Conservation (phyloP, 805 yeast genomes). For the Lipomyces starkeyi region DNA sequence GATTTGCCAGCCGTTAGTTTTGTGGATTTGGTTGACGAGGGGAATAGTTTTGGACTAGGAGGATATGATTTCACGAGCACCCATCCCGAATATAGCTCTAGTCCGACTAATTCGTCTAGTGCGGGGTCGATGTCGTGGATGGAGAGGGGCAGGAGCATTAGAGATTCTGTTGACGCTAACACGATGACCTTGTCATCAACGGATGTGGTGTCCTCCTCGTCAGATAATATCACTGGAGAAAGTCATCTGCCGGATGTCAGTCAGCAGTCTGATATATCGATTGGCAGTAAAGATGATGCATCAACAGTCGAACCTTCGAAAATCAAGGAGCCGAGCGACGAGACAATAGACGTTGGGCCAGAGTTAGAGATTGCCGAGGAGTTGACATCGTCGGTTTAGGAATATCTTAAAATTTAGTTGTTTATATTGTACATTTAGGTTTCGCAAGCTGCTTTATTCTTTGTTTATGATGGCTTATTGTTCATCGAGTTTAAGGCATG, state of each 20-base stretch:
- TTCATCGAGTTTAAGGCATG: neutral
- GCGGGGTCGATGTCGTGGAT: conserved; percentile 26
- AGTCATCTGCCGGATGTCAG: neutral
- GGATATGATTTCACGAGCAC: conserved; percentile 16
- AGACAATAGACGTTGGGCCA: neutral
- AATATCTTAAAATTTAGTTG: no score
- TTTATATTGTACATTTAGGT: neutral
- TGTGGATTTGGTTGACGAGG: conserved; percentile 35
- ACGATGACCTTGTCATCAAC: neutral
- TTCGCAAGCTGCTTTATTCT: neutral
- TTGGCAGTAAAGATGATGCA: neutral
- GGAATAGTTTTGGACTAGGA: conserved; percentile 34
- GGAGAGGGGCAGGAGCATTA: conserved; percentile 13
- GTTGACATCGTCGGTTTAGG: neutral
- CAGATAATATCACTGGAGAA: neutral
- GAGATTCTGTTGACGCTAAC: neutral
- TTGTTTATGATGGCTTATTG: neutral
- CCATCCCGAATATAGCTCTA: conserved; percentile 6
- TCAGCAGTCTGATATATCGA: neutral
- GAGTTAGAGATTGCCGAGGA: neutral
- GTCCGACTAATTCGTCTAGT: conserved; percentile 27
- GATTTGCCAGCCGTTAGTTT: conserved; percentile 26
- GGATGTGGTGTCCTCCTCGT: neutral
- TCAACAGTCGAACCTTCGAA: neutral
- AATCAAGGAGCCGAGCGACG: neutral